A percentile compares a stretch with the other conserved stretches of the same genome.
These are phyloP conservation scores for Podila epicladia DNA, from an alignment of 192 early-diverging fungal genomes.

Conservation along the genomic window DNA sequence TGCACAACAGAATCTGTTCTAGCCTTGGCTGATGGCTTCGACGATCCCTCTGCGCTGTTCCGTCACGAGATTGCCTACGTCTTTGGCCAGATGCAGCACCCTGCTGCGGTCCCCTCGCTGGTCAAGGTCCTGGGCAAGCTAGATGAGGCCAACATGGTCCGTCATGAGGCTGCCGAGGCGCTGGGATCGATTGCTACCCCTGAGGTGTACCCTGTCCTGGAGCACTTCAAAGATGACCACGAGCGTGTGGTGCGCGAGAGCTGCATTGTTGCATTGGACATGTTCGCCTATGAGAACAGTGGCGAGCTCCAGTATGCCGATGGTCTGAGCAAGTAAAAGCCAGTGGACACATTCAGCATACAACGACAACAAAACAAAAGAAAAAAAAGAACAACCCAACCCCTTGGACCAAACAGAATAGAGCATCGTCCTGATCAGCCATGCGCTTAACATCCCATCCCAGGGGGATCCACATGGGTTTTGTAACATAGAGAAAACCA, in stretches of 20 bases:
- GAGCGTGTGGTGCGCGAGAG: slow-evolving; percentile 90
- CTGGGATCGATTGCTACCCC: slow-evolving; percentile 94
- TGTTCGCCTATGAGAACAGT: slow-evolving; percentile 91
- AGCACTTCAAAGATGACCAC: slow-evolving; percentile 76
- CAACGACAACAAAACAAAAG: neutral
- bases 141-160: slow-evolving; percentile 89
- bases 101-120: slow-evolving; percentile 87
- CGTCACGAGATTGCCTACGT: slow-evolving; percentile 96
- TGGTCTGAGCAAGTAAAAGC: slow-evolving; percentile 53
- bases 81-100: slow-evolving; percentile 98
- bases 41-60: slow-evolving; percentile 82
- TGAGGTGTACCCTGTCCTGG: slow-evolving; percentile 80
- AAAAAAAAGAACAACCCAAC: neutral
- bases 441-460: no score
- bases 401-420: no score
- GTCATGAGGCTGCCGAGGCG: slow-evolving; percentile 98
- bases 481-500: no score
- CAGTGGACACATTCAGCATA: neutral
- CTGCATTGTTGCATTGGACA: slow-evolving; percentile 94
- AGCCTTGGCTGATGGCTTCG: slow-evolving; percentile 86
- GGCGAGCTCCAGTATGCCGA: slow-evolving; percentile 90
- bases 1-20: slow-evolving; percentile 84
- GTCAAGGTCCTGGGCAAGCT: slow-evolving; percentile 78
- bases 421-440: no score
- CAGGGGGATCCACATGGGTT: no score